Evolutionary conservation across 139 green algal genomes (phyloP), one percentile per base, ranked within the genome.

Genomic region (Pedinophyceae sp.): DNA sequence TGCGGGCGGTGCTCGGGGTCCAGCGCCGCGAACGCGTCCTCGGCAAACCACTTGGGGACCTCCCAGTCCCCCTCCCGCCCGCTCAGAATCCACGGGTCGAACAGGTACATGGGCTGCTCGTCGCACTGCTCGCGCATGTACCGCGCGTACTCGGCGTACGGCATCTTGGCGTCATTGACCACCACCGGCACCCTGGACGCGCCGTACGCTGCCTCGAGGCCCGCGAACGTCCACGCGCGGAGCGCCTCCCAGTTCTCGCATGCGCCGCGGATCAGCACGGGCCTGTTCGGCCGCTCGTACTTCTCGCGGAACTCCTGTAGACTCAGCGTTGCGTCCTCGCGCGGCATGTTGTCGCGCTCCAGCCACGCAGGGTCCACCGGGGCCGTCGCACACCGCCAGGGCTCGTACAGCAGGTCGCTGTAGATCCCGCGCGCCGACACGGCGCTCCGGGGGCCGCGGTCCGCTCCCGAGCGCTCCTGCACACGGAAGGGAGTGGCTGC

Each of bases 11-110:
- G 15, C 18, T 73, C 29, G 1, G 65, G 58, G 16, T 73, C 79
- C 53, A 96, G 55, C 41, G 90, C 52, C 2, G 57, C 52, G 47
- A 98, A 96, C 24, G 96, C 67, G 66, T 98, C 90, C 20, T 97
- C 85, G 1, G 22, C 1, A 53, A 90, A 90, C 13, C 73, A 59
- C 26, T 64, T n/a, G 4, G 80, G 82, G 39, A 83, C 66, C 57
- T 66, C 49, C 52, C 4, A n/a, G n/a, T n/a, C n/a, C n/a, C n/a
- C n/a, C n/a, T n/a, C n/a, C n/a, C n/a, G n/a, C n/a, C n/a, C n/a
- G 55, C 43, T n/a, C 43, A 50, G n/a, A n/a, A n/a, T n/a, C n/a
- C 48, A 26, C 15, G 18, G 48, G 62, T 88, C 83, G 61, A 93
- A 93, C 23, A 93, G 54, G 61, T 93, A 93, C 48, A 93, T 60